These are phyloP conservation scores for Tetracentron sinense DNA, from an alignment of 164 flowering plant genomes.

Conservation along the genomic window DNA sequence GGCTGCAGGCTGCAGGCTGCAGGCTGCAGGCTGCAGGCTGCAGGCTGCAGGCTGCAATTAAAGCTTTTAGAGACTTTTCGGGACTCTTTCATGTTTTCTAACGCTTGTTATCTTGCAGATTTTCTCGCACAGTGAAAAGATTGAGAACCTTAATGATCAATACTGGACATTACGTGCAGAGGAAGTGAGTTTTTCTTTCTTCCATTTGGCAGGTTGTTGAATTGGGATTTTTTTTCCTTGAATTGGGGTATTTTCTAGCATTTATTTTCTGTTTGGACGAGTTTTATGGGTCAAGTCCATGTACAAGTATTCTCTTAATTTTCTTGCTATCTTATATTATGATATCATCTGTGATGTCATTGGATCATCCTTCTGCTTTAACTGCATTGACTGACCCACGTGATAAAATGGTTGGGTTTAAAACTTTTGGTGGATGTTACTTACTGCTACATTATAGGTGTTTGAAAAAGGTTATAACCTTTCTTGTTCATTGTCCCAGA, in stretches of 20 bases:
- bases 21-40: too few species aligned
- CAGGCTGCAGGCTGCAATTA: neutral
- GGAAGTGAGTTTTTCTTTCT: slow-evolving; percentile 42
- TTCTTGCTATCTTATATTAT: too few species aligned
- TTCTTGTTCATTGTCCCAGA: slow-evolving; percentile 30
- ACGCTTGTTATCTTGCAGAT: slow-evolving; percentile 37
- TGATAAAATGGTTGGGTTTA: neutral
- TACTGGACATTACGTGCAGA: slow-evolving; percentile 90
- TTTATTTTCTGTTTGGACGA: neutral
- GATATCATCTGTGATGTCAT: neutral
- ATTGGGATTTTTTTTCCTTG: neutral
- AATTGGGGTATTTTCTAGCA: neutral
- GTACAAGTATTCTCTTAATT: too few species aligned
- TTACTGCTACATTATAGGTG: too few species aligned
- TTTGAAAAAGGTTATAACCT: neutral
- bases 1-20: too few species aligned
- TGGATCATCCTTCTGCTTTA: neutral
- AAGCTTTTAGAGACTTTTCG: neutral
- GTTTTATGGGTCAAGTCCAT: neutral
- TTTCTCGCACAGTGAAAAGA: slow-evolving; percentile 68
- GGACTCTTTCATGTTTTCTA: too few species aligned
- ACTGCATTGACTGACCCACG: neutral
- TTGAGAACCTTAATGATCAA: slow-evolving; percentile 83
- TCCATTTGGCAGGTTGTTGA: neutral
- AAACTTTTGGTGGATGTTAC: neutral